Percentiles rank a stretch among this genome's conserved stretches.
Conservation (phyloP, 352 stramenopile genomes). For the Pythium dissimile region DNA sequence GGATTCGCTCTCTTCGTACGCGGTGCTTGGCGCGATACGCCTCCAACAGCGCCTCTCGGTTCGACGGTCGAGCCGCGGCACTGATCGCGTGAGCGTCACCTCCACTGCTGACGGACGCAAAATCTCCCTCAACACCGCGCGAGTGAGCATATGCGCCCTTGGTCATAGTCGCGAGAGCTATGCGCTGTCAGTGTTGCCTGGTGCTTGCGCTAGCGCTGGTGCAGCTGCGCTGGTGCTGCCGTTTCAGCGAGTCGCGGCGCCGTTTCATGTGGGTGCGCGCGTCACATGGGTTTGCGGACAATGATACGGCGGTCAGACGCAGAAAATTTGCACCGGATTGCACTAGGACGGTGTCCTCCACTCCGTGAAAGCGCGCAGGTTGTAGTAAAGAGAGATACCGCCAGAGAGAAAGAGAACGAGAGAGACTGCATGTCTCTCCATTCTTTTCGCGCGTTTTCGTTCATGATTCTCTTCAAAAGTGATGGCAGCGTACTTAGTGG, state of each 20-base stretch:
- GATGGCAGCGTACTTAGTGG: slow-evolving; percentile 6
- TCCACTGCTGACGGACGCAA: slow-evolving; percentile 9
- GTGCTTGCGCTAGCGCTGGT: too few relatives aligned
- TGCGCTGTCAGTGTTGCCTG: background rate
- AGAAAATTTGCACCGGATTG: too few relatives aligned
- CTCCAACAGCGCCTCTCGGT: slow-evolving; percentile 39
- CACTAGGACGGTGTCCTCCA: too few relatives aligned
- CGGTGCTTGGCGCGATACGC: slow-evolving; percentile 43
- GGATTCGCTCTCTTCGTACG: background rate
- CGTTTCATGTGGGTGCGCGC: background rate
- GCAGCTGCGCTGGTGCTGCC: background rate
- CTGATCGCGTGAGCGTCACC: background rate
- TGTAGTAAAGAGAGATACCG: background rate
- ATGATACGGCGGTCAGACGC: too few relatives aligned
- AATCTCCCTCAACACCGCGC: background rate
- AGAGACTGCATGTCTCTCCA: too few relatives aligned
- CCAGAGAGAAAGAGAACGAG: too few relatives aligned
- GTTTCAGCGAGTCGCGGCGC: background rate
- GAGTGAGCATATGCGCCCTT: slow-evolving; percentile 7
- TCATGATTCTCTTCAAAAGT: slow-evolving; percentile 9
- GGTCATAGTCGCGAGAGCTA: background rate
- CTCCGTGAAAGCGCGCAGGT: background rate
- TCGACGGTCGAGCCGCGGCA: background rate
- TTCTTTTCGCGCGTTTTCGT: too few relatives aligned
- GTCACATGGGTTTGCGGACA: background rate